These are phyloP conservation scores for Cutaneotrichosporon cutaneum DNA, from an alignment of 1,284 basidiomycete genomes.

Conservation along the genomic window DNA sequence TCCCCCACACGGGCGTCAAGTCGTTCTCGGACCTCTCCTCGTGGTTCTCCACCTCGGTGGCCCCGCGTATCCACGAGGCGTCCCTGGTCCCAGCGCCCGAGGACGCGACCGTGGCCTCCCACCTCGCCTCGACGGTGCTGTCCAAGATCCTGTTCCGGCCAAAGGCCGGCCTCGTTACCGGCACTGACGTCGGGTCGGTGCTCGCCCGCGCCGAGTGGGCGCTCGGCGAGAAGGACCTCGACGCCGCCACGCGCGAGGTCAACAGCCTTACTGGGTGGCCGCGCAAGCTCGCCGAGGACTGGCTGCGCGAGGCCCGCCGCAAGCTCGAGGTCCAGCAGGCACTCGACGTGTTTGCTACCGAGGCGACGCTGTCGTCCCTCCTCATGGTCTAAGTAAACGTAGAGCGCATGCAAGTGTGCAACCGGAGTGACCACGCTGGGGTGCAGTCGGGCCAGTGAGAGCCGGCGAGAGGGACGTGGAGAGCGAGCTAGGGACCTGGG, in stretches of 20 bases:
- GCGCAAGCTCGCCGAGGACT: slow-evolving; percentile 78
- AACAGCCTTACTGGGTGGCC: slow-evolving; percentile 88
- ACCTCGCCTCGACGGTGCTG: slow-evolving; percentile 75
- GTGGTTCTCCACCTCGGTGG: slow-evolving; percentile 85
- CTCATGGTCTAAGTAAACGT: slow-evolving; percentile 52
- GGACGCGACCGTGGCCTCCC: slow-evolving; percentile 81
- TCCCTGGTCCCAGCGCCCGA: slow-evolving; percentile 73
- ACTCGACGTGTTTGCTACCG: slow-evolving; percentile 81
- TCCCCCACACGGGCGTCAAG: slow-evolving; percentile 82
- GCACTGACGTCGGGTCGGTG: slow-evolving; percentile 80
- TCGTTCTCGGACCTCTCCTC: slow-evolving; percentile 81
- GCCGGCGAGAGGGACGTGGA: too few relatives aligned
- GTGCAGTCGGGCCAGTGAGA: too few relatives aligned
- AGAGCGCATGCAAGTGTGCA: slow-evolving; percentile 1
- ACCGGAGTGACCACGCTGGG: too few relatives aligned
- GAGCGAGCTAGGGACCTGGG: too few relatives aligned
- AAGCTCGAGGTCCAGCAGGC: slow-evolving; percentile 92
- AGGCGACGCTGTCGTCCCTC: slow-evolving; percentile 64
- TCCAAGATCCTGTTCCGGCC: slow-evolving; percentile 76
- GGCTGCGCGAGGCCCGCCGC: slow-evolving; percentile 85
- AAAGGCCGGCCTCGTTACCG: slow-evolving; percentile 66
- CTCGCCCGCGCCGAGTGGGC: slow-evolving; percentile 87
- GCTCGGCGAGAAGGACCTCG: slow-evolving; percentile 88
- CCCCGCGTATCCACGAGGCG: slow-evolving; percentile 79
- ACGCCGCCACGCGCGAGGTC: slow-evolving; percentile 83